Conservation (phyloP, 2,329 filamentous ascomycete genomes). For the Bertia moriformis region DNA sequence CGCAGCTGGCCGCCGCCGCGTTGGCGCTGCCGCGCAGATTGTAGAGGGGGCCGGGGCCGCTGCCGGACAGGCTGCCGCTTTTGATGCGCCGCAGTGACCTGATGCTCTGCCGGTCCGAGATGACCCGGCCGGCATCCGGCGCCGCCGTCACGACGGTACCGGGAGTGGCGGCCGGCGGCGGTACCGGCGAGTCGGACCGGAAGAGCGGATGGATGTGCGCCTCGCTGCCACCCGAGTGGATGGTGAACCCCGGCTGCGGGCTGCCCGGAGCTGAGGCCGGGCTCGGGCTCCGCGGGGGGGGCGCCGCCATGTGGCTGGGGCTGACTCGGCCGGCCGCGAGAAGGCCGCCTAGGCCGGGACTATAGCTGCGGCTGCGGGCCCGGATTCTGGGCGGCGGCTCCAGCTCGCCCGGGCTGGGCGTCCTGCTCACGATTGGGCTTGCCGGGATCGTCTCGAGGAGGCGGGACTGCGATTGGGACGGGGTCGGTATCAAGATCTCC, state of each 20-base stretch:
- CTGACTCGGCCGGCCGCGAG: constrained; percentile 5
- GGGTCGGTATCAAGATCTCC: constrained; percentile 36
- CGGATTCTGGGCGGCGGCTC: constrained; percentile 28
- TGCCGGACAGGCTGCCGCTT: constrained; percentile 35
- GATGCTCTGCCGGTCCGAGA: constrained; percentile 36
- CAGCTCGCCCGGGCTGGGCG: constrained; percentile 44
- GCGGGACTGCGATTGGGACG: constrained; percentile 26
- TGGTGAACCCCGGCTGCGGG: constrained; percentile 14
- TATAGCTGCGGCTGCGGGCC: constrained; percentile 34
- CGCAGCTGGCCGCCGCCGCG: constrained; percentile 4
- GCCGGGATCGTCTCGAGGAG: constrained; percentile 60
- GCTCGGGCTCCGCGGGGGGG: constrained; percentile 14
- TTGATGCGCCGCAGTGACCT: constrained; percentile 36
- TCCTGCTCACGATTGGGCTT: constrained; percentile 48
- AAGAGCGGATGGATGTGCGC: constrained; percentile 68
- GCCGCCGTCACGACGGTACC: constrained; percentile 60
- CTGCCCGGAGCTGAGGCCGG: no score
- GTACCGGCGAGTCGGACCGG: constrained; percentile 55
- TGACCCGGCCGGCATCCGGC: constrained; percentile 50
- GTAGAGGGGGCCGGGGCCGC: constrained; percentile 32
- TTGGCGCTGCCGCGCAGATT: constrained; percentile 24
- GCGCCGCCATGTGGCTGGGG: constrained; percentile 10
- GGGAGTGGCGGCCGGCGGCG: constrained; percentile 49
- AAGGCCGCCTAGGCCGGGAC: constrained; percentile 26
- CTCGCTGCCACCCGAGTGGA: constrained; percentile 27